Evolutionary conservation across 2,329 filamentous ascomycete species (phyloP).

Genomic region (Apiospora kogelbergensis): DNA sequence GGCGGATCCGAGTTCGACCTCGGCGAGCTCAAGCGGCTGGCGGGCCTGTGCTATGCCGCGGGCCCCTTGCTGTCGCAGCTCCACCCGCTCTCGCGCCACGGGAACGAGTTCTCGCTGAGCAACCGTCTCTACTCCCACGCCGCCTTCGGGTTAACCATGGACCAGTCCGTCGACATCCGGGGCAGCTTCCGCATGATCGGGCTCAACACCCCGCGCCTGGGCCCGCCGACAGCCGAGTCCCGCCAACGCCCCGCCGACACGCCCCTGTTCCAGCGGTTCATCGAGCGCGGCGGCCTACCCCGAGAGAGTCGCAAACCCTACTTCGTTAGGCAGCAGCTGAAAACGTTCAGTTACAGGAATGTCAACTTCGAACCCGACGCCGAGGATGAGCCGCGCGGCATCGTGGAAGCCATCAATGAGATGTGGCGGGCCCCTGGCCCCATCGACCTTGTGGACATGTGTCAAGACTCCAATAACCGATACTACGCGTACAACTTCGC

Average conservation of each 20-base stretch:
- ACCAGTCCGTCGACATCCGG: neutral
- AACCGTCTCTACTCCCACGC: neutral
- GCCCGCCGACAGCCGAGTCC: neutral
- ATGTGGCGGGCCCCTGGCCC: neutral
- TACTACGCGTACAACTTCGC: neutral
- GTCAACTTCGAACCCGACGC: no score
- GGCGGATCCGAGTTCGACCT: neutral
- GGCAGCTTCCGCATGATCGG: no score
- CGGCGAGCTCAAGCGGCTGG: neutral
- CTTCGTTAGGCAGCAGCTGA: no score
- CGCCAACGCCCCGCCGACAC: neutral
- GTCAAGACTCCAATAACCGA: neutral
- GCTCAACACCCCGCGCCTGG: neutral
- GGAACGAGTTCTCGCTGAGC: neutral
- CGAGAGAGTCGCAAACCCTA: neutral
- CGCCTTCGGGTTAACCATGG: neutral
- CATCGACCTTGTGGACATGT: neutral
- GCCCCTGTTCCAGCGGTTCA: neutral
- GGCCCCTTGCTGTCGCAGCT: neutral
- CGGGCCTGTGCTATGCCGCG: constrained; percentile 1
- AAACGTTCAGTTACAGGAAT: no score
- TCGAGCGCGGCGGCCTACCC: neutral
- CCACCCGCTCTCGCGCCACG: neutral
- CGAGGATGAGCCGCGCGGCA: neutral
- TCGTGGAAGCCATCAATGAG: neutral